Evolutionary conservation across 305 asterid species (phyloP), one percentile per base, ranked within the genome.

Genomic region (Solanum hybrid): DNA sequence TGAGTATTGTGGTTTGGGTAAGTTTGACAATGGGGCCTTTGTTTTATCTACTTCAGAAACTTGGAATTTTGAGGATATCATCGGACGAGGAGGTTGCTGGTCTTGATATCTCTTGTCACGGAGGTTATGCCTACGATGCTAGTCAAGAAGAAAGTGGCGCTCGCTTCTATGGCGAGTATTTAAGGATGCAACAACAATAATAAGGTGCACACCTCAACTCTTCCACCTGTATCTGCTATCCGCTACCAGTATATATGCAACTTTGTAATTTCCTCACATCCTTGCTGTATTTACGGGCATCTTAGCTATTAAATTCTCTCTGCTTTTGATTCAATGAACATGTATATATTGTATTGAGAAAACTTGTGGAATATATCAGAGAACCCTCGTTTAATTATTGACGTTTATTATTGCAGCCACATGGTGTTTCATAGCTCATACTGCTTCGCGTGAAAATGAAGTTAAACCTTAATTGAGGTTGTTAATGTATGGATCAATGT

Each of bases 11-110:
- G 70, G 92, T 88, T 33, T 95, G 97, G 97, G 98, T 96, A 24
- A 96, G 95, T 87, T 27, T 91, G 14, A 96, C 97, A 8, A 96
- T 96, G 98, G 98, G 97, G 75, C 95, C 97, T 1, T 79, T 96
- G 86, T 96, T 96, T 83, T 94, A 93, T 87, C 20, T 91, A 37
- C 97, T 96, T 83, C 97, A 95, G 85, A 31, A 90, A 89, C 94
- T 96, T 14, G 70, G 92, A 15, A 80, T 95, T 11, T 80, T 95
- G 91, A 94, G 98, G 90, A 94, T 95, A 27, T 93, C 97, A 1
- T 6, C 31, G 6, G 95, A 94, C 26, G 98, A 95, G 11, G 98
- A 95, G 92, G 92, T 95, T 22, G 97, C 98, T 0, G 98, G 98
- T 12, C 95, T 95, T 17, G 98, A 95, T 87, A 91, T 95, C 61